Evolutionary conservation across 2,329 filamentous ascomycete genomes (phyloP).

Genomic region (Ophiocordyceps camponoti-rufipedis): DNA sequence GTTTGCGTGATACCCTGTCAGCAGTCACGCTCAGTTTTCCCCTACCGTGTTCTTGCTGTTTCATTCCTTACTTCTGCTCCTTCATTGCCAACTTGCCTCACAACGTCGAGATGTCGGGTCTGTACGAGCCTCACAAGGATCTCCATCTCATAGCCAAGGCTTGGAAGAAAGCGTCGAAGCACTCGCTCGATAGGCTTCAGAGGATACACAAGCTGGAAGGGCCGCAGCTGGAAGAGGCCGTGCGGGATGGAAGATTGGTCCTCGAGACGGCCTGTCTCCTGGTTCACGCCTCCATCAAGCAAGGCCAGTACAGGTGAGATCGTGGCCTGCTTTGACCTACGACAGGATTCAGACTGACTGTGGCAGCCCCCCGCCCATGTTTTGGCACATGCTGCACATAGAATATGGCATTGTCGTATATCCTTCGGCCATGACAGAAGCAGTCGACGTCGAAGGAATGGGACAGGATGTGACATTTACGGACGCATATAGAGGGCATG

Average conservation of each 20-base stretch:
- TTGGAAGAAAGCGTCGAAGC: slow-evolving; percentile 18
- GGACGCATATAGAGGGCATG: slow-evolving; percentile 17
- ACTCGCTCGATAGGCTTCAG: slow-evolving; percentile 15
- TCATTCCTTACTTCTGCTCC: too few species aligned
- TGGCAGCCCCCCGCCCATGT: slow-evolving; percentile 16
- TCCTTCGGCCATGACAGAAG: slow-evolving; percentile 19
- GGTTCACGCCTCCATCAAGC: slow-evolving; percentile 18
- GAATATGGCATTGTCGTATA: slow-evolving; percentile 23
- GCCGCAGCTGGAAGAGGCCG: slow-evolving; percentile 14
- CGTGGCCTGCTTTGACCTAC: too few species aligned
- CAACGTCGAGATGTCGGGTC: slow-evolving; percentile 2
- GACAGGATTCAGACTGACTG: background rate
- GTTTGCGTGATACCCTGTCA: too few species aligned
- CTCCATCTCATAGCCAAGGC: slow-evolving; percentile 17
- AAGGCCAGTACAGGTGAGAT: slow-evolving; percentile 17
- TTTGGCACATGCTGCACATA: slow-evolving; percentile 18
- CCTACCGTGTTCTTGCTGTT: too few species aligned
- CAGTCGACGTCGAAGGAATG: slow-evolving; percentile 14
- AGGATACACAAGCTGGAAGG: slow-evolving; percentile 13
- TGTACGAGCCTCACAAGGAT: slow-evolving; percentile 9
- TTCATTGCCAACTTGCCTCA: too few species aligned
- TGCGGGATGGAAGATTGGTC: slow-evolving; percentile 14
- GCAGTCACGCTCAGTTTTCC: too few species aligned
- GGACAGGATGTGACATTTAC: slow-evolving; percentile 17
- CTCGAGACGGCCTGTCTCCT: slow-evolving; percentile 22